Evolutionary conservation across 208 protist genomes (phyloP).

Genomic region (Wallacemonas sp.): DNA sequence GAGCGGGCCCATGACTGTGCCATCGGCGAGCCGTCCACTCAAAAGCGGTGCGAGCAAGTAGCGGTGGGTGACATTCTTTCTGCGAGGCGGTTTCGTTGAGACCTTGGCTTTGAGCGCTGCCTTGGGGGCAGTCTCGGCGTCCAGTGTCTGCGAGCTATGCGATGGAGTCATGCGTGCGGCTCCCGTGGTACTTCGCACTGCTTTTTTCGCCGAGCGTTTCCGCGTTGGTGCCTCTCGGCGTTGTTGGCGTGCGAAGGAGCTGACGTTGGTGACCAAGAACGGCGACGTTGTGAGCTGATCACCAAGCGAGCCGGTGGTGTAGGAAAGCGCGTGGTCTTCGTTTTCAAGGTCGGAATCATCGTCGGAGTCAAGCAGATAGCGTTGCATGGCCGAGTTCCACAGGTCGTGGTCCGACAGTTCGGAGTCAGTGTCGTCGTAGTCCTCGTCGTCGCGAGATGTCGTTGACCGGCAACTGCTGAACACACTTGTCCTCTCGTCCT

Average conservation of each 20-base stretch:
- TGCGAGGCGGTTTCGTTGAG: not conserved
- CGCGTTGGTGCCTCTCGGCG: not conserved
- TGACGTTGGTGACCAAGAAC: constrained; percentile 5
- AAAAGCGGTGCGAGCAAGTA: constrained; percentile 13
- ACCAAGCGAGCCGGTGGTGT: constrained; percentile 4
- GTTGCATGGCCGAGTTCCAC: constrained; percentile 73
- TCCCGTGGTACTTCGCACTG: constrained; percentile 16
- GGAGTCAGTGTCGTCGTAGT: constrained; percentile 37
- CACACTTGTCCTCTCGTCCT: not conserved
- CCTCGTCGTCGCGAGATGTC: not conserved
- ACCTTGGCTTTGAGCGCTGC: not conserved
- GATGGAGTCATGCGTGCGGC: constrained; percentile 10
- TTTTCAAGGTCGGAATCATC: constrained; percentile 25
- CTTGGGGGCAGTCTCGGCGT: not conserved
- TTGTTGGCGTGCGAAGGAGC: not conserved
- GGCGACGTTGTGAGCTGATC: constrained; percentile 6
- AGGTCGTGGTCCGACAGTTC: constrained; percentile 70
- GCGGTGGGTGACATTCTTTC: not conserved
- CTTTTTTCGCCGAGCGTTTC: constrained; percentile 33
- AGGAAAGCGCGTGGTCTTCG: constrained; percentile 16
- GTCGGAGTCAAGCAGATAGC: constrained; percentile 55
- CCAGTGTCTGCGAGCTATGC: constrained; percentile 8
- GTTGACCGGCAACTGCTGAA: not conserved
- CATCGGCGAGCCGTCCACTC: not conserved
- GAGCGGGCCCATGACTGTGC: constrained; percentile 25